Evolutionary conservation across 192 early-diverging fungal species (phyloP).

Genomic region (Rhizoclosmatium sp.): DNA sequence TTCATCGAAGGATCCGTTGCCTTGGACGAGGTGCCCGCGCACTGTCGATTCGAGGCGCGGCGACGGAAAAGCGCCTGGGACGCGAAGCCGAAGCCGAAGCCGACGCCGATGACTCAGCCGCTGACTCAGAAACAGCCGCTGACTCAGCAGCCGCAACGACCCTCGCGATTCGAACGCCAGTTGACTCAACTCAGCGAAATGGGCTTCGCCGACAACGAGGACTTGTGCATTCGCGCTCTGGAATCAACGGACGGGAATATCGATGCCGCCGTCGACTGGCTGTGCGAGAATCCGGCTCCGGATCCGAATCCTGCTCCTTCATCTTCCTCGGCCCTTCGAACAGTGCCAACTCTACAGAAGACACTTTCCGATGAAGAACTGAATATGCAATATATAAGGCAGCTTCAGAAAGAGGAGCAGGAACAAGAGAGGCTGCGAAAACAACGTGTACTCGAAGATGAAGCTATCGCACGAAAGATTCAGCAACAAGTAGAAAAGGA

Average conservation of each 20-base stretch:
- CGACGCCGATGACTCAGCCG: not conserved
- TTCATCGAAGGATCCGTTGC: not conserved
- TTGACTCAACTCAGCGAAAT: not conserved
- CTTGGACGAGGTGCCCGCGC: not conserved
- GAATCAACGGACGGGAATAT: not conserved
- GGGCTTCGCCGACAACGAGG: constrained; percentile 2
- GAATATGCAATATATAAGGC: not conserved
- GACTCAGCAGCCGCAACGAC: not conserved
- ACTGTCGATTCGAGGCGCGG: constrained; percentile 17
- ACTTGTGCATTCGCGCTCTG: not conserved
- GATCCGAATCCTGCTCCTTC: too few species aligned
- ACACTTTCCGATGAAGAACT: not conserved
- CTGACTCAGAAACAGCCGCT: not conserved
- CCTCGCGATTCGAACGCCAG: not conserved
- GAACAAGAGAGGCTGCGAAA: not conserved
- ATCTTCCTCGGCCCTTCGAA: not conserved
- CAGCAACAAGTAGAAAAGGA: not conserved
- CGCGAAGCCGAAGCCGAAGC: not conserved
- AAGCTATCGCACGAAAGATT: not conserved
- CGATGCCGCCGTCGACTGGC: not conserved
- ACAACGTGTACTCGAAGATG: not conserved
- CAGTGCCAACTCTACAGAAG: not conserved
- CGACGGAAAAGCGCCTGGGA: not conserved
- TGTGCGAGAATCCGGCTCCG: not conserved
- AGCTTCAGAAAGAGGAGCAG: not conserved